Conservation (phyloP, 257 asterid species). For the Solanum ahanhuiri region DNA sequence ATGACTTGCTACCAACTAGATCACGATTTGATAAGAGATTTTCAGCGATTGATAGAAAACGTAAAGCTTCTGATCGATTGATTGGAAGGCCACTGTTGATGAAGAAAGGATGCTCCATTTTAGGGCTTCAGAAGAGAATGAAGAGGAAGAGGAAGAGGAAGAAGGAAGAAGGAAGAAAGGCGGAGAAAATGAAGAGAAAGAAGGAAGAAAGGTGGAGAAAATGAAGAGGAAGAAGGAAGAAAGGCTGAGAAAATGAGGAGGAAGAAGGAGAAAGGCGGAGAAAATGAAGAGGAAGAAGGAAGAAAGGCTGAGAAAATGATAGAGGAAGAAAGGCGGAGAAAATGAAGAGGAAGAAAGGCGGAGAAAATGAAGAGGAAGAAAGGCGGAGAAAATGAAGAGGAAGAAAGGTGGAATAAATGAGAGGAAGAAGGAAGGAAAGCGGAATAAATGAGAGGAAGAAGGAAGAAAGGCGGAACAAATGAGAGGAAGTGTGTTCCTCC, state of each 20-base stretch:
- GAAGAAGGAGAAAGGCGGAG: neutral
- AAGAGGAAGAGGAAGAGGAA: neutral
- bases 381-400: conserved; percentile 3
- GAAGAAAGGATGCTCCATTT: conserved; percentile 69
- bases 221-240: neutral
- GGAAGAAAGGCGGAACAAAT: neutral
- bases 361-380: conserved; percentile 18
- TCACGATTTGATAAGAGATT: conserved; percentile 71
- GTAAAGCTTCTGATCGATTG: conserved; percentile 60
- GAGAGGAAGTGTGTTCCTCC: neutral
- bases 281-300: conserved; percentile 18
- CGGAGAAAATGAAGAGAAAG: neutral
- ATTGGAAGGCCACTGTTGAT: conserved; percentile 2
- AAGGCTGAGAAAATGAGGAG: conserved; percentile 13
- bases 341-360: neutral
- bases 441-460: neutral
- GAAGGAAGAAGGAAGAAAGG: neutral
- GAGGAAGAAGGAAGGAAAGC: conserved; percentile 25
- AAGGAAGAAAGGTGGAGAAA: no score
- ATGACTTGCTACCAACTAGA: conserved; percentile 64
- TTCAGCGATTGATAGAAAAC: conserved; percentile 78
- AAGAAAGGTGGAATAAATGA: neutral
- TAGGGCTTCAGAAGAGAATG: neutral
- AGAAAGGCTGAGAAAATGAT: conserved; percentile 15
- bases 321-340: neutral